phyloP scores from a whole-genome alignment of 176 grass and related monocot genomes.

The Stipa capillata region DNA sequence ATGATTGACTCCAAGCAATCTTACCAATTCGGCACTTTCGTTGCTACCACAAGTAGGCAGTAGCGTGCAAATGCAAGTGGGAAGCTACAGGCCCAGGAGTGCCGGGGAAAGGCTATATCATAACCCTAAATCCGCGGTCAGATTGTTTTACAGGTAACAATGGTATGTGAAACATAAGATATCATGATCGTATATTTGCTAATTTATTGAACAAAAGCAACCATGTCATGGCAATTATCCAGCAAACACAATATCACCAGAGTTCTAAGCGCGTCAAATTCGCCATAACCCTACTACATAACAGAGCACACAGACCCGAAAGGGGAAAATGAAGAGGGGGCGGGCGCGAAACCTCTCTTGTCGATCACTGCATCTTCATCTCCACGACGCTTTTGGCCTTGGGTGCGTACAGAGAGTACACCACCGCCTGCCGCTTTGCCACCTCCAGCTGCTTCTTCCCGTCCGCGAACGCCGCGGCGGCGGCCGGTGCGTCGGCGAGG shows the following conservation, averaged over 20 bases:
- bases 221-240: constrained; percentile 7
- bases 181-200: neutral
- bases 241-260: neutral
- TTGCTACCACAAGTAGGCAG: neutral
- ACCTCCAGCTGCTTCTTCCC: constrained; percentile 76
- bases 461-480: constrained; percentile 43
- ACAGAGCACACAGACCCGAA: neutral
- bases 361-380: constrained; percentile 36
- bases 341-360: neutral
- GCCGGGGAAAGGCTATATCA: neutral
- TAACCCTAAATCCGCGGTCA: neutral
- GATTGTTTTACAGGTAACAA: neutral
- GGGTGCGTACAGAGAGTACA: constrained; percentile 79
- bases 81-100: neutral
- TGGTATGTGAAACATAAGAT: neutral
- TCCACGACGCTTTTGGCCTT: constrained; percentile 84
- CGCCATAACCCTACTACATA: neutral
- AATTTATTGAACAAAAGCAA: constrained; percentile 31
- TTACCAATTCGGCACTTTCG: neutral
- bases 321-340: neutral
- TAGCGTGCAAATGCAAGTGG: neutral
- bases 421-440: constrained; percentile 53
- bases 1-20: neutral
- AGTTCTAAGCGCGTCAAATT: neutral
- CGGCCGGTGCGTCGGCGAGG: constrained; percentile 33